These are phyloP conservation scores for Penicillium psychrosexuale DNA, from an alignment of 2,329 filamentous ascomycete species.

Conservation along the genomic window DNA sequence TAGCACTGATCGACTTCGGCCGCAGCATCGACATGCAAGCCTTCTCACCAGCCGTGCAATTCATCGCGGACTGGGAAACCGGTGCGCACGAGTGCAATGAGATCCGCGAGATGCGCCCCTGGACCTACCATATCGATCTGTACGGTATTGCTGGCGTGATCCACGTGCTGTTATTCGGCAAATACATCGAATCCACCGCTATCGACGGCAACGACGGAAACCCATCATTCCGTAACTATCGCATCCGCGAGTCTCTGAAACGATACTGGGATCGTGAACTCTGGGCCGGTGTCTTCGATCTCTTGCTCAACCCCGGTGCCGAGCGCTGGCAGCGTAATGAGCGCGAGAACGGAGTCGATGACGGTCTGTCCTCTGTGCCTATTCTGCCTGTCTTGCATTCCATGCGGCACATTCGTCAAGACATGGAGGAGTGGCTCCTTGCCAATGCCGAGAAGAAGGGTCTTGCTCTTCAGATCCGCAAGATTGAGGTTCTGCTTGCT, in stretches of 20 bases:
- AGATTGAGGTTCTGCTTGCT: constrained; percentile 67
- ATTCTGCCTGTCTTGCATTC: constrained; percentile 70
- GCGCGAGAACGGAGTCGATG: constrained; percentile 28
- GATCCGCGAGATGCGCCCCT: constrained; percentile 88
- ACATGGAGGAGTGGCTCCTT: constrained; percentile 82
- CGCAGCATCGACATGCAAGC: constrained; percentile 88
- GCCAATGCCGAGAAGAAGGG: constrained; percentile 76
- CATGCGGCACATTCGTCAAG: constrained; percentile 66
- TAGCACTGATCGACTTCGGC: constrained; percentile 91
- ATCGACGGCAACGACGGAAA: constrained; percentile 16
- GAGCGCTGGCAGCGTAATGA: constrained; percentile 63
- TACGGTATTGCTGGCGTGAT: constrained; percentile 86
- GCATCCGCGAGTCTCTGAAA: constrained; percentile 78
- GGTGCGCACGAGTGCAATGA: constrained; percentile 85
- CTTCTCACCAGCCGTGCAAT: constrained; percentile 73
- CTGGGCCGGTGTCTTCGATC: constrained; percentile 77
- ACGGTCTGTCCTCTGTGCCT: constrained; percentile 1
- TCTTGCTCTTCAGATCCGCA: constrained; percentile 53
- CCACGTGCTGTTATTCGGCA: constrained; percentile 86
- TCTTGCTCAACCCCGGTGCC: constrained; percentile 72
- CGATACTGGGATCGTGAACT: constrained; percentile 95
- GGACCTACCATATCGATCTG: constrained; percentile 98
- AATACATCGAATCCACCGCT: constrained; percentile 78
- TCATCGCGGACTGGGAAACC: constrained; percentile 95
- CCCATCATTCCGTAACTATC: constrained; percentile 58